Evolutionary conservation across 2,329 filamentous ascomycete genomes (phyloP), one percentile per base, ranked within the genome.

Genomic region (Aspergillus tanneri): DNA sequence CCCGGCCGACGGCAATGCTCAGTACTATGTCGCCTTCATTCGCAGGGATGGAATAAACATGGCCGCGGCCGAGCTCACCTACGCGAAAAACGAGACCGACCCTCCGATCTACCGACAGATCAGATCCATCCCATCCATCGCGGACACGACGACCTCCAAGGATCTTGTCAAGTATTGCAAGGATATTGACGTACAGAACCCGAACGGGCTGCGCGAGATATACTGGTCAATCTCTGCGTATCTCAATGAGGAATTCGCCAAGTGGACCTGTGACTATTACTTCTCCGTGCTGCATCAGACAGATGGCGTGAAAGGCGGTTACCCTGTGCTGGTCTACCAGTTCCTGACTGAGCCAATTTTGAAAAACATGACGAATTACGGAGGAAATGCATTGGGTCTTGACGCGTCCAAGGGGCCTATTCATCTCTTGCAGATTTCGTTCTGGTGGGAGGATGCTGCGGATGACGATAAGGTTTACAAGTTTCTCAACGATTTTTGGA

Each of bases 81-180:
- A 77, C 47, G 58, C 66, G 1, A 63, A 70, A 38, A 62, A 72
- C 11, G 61, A 62, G 9, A 50, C 56, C 3, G 52, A 70, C 7
- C 67, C 72, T 0, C 46, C 60, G 0, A 69, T 72, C 22, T 74
- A 70, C 46, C 47, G 62, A 9, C 60, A 64, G 12, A 75, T 69
- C 52, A 61, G 64, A 28, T 56, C 53, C 21, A 67, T 73, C 9
- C 49, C 61, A 0, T 50, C 64, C 8, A 47, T 69, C 7, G 38
- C 57, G 2, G 63, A 72, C 40, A 62, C 59, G 0, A 63, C 62
- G 14, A 55, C 48, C 5, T 42, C 67, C 35, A 60, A 58, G 18
- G 63, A 57, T 4, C 49, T 70, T 0, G 49, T 60, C 7, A 55
- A 69, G 39, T 56, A 72, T 9, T 67, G 67, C 2, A 47, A 61